Conservation (phyloP, 129 eudicot genomes). For the Centaurea solstitialis region DNA sequence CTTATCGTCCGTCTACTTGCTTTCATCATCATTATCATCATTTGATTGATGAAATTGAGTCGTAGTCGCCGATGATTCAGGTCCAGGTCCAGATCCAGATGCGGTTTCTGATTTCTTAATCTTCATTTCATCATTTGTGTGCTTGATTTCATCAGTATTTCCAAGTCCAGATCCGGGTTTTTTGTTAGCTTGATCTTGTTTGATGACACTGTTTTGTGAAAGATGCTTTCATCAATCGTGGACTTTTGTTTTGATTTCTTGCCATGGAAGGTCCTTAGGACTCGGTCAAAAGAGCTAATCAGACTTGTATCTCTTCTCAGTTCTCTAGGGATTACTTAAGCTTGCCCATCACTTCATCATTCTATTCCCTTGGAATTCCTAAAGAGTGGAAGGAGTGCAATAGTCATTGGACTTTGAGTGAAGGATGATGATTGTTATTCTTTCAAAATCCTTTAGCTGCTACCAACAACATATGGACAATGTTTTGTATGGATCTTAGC, state of each 20-base stretch:
- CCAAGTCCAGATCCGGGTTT: not conserved
- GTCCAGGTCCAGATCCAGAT: not conserved
- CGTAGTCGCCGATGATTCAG: not conserved
- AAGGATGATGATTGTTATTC: no score
- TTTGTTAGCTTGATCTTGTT: conserved; percentile 4
- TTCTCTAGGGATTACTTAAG: no score
- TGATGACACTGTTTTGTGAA: no score
- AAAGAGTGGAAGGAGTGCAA: no score
- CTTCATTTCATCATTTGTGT: not conserved
- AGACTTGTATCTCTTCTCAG: no score
- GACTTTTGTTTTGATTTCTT: conserved; percentile 32
- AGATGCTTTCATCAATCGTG: conserved; percentile 27
- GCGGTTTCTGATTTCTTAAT: not conserved
- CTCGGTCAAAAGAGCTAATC: no score
- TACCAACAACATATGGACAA: no score
- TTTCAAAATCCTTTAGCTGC: no score
- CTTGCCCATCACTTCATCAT: no score
- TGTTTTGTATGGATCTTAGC: no score
- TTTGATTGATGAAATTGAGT: not conserved
- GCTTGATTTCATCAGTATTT: not conserved
- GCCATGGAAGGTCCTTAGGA: conserved; percentile 44
- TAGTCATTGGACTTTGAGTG: no score
- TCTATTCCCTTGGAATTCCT: no score
- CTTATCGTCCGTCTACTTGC: not conserved
- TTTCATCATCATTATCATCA: not conserved